Conservation (phyloP, 441 rosid species). For the Brassica balearica region DNA sequence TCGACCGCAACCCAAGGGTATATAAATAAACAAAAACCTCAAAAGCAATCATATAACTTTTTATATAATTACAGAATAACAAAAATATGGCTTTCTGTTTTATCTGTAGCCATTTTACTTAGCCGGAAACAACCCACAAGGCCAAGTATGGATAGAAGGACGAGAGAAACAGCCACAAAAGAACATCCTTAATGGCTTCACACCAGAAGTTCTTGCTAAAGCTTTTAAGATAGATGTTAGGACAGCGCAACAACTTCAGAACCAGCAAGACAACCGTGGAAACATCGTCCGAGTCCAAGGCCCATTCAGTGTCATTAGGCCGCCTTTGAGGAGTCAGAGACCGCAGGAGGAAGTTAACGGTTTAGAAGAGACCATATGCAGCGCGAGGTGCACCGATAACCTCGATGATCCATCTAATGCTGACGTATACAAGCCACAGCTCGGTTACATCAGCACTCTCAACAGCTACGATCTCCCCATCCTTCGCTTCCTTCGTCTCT, state of each 20-base stretch:
- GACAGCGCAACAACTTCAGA: slow-evolving; percentile 48
- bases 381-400: slow-evolving; percentile 48
- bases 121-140: slow-evolving; percentile 63
- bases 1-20: slow-evolving; percentile 70
- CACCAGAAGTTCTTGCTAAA: slow-evolving; percentile 37
- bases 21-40: not conserved
- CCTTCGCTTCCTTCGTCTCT: slow-evolving; percentile 54
- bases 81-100: not conserved
- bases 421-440: slow-evolving; percentile 60
- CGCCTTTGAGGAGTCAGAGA: slow-evolving; percentile 34
- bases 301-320: slow-evolving; percentile 37
- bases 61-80: not conserved
- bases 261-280: slow-evolving; percentile 46
- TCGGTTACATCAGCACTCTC: slow-evolving; percentile 53
- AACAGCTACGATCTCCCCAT: slow-evolving; percentile 58
- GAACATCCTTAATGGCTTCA: slow-evolving; percentile 50
- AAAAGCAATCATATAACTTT: not conserved
- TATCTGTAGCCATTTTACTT: slow-evolving; percentile 56
- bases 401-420: slow-evolving; percentile 51
- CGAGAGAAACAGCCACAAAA: slow-evolving; percentile 36
- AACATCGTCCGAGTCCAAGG: slow-evolving; percentile 50
- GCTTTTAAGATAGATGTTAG: slow-evolving; percentile 40
- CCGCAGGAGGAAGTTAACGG: slow-evolving; percentile 43
- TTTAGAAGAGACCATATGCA: slow-evolving; percentile 61
- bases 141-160: slow-evolving; percentile 35